phyloP scores from a whole-genome alignment of 345 rosid species.

The Anastatica hierochuntica region DNA sequence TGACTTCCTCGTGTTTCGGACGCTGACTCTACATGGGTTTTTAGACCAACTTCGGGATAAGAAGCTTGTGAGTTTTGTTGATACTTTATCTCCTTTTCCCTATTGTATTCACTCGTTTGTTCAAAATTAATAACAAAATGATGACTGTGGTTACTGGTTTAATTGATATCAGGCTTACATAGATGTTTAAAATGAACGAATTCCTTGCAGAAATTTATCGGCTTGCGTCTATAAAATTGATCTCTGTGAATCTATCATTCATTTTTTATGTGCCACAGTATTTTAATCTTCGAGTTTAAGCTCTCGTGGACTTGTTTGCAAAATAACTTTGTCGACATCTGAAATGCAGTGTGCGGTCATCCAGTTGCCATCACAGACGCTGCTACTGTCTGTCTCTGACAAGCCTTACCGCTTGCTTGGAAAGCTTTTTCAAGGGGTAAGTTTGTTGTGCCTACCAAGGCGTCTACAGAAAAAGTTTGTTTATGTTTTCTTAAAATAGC shows the following conservation, averaged over 20 bases:
- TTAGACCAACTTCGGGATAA: slow-evolving; percentile 94
- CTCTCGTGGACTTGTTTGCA: slow-evolving; percentile 1
- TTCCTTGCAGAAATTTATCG: neutral
- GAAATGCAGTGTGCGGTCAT: slow-evolving; percentile 82
- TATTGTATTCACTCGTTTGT: neutral
- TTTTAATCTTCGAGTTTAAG: slow-evolving; percentile 2
- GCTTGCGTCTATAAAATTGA: neutral
- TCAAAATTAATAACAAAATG: neutral
- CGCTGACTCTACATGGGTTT: slow-evolving; percentile 93
- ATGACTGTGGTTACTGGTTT: neutral
- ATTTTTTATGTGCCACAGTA: neutral
- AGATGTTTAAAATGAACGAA: neutral
- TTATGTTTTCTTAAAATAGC: neutral
- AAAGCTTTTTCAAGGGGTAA: slow-evolving; percentile 97
- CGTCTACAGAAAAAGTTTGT: neutral
- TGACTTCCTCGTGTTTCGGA: slow-evolving; percentile 89
- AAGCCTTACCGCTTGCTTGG: slow-evolving; percentile 93
- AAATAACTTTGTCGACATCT: slow-evolving; percentile 4
- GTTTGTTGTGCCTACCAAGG: slow-evolving; percentile 12
- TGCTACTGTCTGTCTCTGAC: slow-evolving; percentile 89
- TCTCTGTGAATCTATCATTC: neutral
- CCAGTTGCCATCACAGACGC: slow-evolving; percentile 85
- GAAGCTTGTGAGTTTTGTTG: slow-evolving; percentile 72
- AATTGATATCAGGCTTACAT: neutral
- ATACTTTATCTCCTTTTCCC: neutral